A percentile compares a stretch with the other conserved stretches of the same genome.
Evolutionary conservation across 257 asterid species (phyloP).

Genomic region (Solanum tarijense): DNA sequence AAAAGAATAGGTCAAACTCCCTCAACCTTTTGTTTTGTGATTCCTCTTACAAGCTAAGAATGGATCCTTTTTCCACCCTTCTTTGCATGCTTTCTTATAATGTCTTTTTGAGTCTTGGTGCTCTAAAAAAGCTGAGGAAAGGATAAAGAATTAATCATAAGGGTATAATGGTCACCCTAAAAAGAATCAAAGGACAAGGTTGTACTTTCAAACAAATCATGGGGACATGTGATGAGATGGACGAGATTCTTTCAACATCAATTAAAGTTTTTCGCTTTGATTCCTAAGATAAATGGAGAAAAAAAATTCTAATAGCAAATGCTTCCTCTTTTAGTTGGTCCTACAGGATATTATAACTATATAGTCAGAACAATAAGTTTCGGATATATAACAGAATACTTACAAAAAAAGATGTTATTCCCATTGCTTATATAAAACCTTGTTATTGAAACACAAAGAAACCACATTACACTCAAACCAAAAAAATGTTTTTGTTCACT

Average conservation of each 20-base stretch:
- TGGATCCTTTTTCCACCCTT: slow-evolving; percentile 5
- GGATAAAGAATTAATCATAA: neutral
- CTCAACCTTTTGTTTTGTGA: slow-evolving; percentile 2
- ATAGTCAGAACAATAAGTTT: neutral
- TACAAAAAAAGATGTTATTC: neutral
- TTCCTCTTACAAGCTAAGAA: slow-evolving; percentile 5
- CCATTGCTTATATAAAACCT: neutral
- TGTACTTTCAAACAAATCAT: slow-evolving; percentile 12
- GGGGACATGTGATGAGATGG: neutral
- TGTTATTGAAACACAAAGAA: neutral
- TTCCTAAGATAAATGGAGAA: neutral
- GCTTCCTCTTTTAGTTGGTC: neutral
- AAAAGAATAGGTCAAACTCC: slow-evolving; percentile 14
- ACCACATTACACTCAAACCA: neutral
- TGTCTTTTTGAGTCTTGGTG: slow-evolving; percentile 8
- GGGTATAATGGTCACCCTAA: slow-evolving; percentile 1
- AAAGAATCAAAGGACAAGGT: slow-evolving; percentile 3
- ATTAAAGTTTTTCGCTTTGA: neutral
- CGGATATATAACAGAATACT: neutral
- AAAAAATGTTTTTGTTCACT: slow-evolving; percentile 3
- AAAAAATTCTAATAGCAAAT: neutral
- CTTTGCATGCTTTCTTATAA: slow-evolving; percentile 6
- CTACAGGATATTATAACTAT: neutral
- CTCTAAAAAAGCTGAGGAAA: slow-evolving; percentile 1
- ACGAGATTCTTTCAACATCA: neutral